Evolutionary conservation across 2,329 filamentous ascomycete genomes (phyloP).

Genomic region (Xylaria sp.): DNA sequence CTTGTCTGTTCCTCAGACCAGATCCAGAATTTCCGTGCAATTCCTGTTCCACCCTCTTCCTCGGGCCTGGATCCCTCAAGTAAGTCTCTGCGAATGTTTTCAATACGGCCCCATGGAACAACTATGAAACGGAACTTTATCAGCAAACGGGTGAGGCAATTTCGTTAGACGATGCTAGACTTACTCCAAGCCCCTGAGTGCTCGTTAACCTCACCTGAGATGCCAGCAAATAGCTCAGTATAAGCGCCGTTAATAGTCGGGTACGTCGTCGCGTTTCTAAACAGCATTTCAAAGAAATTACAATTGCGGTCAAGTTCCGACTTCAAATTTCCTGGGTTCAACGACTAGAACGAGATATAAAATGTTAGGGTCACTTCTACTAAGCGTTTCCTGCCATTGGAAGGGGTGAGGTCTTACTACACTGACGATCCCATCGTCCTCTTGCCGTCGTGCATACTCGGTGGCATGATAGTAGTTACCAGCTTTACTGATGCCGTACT

Average conservation of each 20-base stretch:
- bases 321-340: conserved; percentile 40
- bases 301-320: conserved; percentile 37
- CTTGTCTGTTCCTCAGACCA: conserved; percentile 50
- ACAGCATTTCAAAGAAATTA: conserved; percentile 26
- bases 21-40: conserved; percentile 49
- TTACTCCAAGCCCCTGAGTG: conserved; percentile 40
- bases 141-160: neutral
- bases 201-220: conserved; percentile 45
- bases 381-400: neutral
- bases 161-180: conserved; percentile 5
- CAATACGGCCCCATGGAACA: conserved; percentile 53
- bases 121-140: conserved; percentile 36
- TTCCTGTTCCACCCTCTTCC: conserved; percentile 46
- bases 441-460: conserved; percentile 37
- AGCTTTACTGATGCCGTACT: conserved; percentile 40
- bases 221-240: conserved; percentile 49
- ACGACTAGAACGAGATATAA: conserved; percentile 20
- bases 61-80: conserved; percentile 39
- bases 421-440: conserved; percentile 37
- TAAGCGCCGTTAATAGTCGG: conserved; percentile 45
- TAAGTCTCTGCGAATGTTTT: conserved; percentile 42
- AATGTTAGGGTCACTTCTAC: conserved; percentile 1
- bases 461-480: conserved; percentile 40
- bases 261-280: conserved; percentile 31
- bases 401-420: conserved; percentile 28